A percentile compares a stretch with the other conserved stretches of the same genome.
Evolutionary conservation across 2,329 filamentous ascomycete genomes (phyloP).

Genomic region (Colletotrichum camelliae): DNA sequence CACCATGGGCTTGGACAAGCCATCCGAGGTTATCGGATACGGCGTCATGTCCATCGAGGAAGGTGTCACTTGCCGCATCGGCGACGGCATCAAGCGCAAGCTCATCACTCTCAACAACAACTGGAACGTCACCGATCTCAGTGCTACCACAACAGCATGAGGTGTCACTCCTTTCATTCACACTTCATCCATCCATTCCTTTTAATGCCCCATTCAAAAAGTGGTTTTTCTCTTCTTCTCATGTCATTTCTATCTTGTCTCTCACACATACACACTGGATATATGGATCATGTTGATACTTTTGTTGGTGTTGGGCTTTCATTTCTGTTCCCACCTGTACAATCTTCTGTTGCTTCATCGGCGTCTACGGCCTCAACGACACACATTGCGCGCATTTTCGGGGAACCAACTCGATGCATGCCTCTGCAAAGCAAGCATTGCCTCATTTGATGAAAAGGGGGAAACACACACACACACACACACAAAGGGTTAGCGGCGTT

Average conservation of each 20-base stretch:
- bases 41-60: conserved; percentile 43
- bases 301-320: background rate
- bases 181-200: background rate
- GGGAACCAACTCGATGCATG: background rate
- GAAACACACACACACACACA: background rate
- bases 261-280: background rate
- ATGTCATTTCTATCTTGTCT: background rate
- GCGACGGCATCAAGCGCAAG: conserved; percentile 50
- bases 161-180: background rate
- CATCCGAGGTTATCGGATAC: conserved; percentile 43
- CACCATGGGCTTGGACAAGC: conserved; percentile 40
- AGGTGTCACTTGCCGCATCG: conserved; percentile 45
- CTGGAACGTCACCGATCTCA: conserved; percentile 40
- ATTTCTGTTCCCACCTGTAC: background rate
- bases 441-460: background rate
- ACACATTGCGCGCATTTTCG: background rate
- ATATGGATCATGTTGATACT: background rate
- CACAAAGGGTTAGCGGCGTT: background rate
- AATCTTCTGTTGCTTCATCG: background rate
- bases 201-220: background rate
- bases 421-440: background rate
- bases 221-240: conserved; percentile 4
- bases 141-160: background rate
- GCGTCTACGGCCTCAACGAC: conserved; percentile 4
- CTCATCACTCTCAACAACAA: conserved; percentile 40